These are phyloP conservation scores for Eragrostis nindensis DNA, from an alignment of 176 grass and related monocot genomes.

Conservation along the genomic window DNA sequence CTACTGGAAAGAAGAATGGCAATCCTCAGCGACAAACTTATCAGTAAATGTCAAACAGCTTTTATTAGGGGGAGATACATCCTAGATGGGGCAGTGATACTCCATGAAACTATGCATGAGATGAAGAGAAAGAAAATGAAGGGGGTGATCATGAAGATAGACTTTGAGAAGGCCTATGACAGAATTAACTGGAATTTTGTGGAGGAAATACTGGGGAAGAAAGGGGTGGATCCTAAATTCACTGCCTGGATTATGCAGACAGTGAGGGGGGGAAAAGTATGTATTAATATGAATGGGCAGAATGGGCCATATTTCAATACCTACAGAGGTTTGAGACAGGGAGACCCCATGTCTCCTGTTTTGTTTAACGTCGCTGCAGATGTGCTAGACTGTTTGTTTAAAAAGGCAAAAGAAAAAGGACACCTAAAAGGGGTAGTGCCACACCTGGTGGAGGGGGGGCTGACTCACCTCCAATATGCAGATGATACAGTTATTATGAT, in stretches of 20 bases:
- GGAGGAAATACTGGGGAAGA: accelerated
- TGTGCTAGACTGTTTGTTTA: not conserved
- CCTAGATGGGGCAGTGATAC: not conserved
- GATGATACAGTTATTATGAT: not conserved
- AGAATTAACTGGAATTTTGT: too few species aligned
- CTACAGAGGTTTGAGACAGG: not conserved
- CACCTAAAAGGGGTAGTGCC: not conserved
- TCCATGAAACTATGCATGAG: not conserved
- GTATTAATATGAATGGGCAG: not conserved
- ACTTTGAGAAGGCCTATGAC: too few species aligned
- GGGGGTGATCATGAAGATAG: not conserved
- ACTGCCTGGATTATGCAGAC: not conserved
- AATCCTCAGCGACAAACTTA: accelerated
- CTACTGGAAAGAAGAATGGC: accelerated
- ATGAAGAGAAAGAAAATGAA: accelerated
- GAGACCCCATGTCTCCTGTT: not conserved
- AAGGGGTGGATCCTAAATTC: not conserved
- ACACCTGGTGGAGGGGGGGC: not conserved
- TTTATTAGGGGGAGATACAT: not conserved
- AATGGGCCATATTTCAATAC: not conserved
- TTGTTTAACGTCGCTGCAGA: not conserved
- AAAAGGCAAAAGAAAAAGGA: not conserved
- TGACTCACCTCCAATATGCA: not conserved
- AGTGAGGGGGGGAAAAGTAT: too few species aligned
- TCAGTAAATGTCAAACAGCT: accelerated